Base-by-base conservation (phyloP, 2,329 filamentous ascomycete species). In the Dendryphion nanum region DNA sequence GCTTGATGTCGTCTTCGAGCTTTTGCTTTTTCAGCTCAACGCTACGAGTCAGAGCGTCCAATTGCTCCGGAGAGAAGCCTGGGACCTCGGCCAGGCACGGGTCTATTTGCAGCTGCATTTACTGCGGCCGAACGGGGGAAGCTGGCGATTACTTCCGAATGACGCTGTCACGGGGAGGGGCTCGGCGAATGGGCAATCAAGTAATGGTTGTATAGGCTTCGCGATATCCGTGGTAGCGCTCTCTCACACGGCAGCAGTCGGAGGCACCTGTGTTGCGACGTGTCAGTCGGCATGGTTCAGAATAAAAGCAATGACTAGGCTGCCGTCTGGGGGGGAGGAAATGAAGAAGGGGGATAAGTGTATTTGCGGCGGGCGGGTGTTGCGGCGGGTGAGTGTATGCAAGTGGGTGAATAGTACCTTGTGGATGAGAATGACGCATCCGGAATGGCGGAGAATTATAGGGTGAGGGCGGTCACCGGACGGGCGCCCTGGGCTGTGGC, bases 1-100 rank as follows among this genome's bases (percentile, higher is more conserved):
- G 48, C 35, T 51, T 30, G 46, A 66, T 64, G 48, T 64, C 62
- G 30, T 41, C 39, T 51, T 66, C 59, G 42, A 66, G 61, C 47
- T 58, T 54, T 51, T 57, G 55, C 44, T 62, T 54, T 35, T 61
- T 57, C 31, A 46, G 46, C 51, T 66, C 61, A 41, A 66, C 51
- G 45, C 47, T 61, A 49, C 48, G 49, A 38, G 58, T 51, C 42
- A 63, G 48, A 42, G 33, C 36, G 39, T 59, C 55, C 47, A 64
- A 51, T 52, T 63, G 59, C 48, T 51, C 50, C 24, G 45, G 48
- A 7, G 50, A 44, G 45, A 59, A 56, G 54, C 53, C 59, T 44
- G 57, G 53, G 38, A 53, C 47, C 54, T 60, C 55, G 57, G 53
- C 53, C 54, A 59, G 53, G 36, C 48, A 41, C 51, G 54, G 47